Conservation (phyloP, 345 rosid genomes). For the Heritiera fomes region DNA sequence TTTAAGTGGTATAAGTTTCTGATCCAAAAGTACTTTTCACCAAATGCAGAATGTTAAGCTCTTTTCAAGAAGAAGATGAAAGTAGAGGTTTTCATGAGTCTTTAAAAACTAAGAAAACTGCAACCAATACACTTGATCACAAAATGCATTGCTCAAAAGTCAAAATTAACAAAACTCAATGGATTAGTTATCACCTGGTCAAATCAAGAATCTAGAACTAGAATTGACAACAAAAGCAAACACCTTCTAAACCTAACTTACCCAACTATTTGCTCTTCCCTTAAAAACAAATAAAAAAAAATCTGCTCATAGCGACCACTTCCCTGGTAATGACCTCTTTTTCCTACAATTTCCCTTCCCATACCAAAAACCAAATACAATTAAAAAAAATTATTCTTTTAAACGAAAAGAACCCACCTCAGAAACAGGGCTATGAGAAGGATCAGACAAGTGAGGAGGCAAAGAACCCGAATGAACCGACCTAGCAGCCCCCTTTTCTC, state of each 20-base stretch:
- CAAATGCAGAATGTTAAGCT: neutral
- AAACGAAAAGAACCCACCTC: constrained; percentile 55
- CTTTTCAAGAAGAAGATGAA: neutral
- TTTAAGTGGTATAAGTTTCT: neutral
- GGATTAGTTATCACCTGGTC: neutral
- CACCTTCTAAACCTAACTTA: neutral
- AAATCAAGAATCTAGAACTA: neutral
- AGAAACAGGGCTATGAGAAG: constrained; percentile 92
- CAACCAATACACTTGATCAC: neutral
- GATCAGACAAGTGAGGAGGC: constrained; percentile 96
- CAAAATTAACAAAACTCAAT: constrained; percentile 4
- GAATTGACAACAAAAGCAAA: neutral
- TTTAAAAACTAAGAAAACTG: neutral
- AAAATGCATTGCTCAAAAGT: constrained; percentile 3
- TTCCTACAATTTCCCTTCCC: neutral
- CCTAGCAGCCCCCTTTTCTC: constrained; percentile 52
- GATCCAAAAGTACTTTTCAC: neutral
- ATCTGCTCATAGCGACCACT: neutral
- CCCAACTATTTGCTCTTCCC: constrained; percentile 8
- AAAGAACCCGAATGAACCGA: constrained; percentile 69
- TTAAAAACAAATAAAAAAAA: neutral
- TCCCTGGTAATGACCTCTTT: neutral
- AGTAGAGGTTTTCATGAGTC: neutral
- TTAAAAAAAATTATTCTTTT: neutral
- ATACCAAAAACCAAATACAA: neutral